Percentiles rank a stretch among this genome's conserved stretches.
Evolutionary conservation across 179 eudicot species (phyloP).

Genomic region (Beta corolliflora): DNA sequence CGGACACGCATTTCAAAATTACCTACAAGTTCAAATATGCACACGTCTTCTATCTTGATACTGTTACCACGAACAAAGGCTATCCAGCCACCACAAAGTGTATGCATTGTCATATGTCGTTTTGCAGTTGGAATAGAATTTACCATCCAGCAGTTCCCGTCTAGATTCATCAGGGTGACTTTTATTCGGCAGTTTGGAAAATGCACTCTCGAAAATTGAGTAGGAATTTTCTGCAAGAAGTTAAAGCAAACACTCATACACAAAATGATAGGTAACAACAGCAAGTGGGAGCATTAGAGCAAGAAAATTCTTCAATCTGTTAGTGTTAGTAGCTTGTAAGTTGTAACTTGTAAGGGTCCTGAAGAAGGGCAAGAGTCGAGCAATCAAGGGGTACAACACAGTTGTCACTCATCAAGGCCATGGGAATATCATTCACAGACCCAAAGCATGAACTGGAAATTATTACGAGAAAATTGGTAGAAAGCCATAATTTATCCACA

Average conservation of each 20-base stretch:
- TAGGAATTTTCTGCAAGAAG: constrained; percentile 72
- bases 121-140: constrained; percentile 64
- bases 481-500: neutral
- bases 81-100: constrained; percentile 86
- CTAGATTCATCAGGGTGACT: constrained; percentile 63
- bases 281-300: neutral
- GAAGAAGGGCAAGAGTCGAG: neutral
- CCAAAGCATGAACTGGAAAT: neutral
- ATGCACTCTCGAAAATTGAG: constrained; percentile 63
- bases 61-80: constrained; percentile 76
- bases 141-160: constrained; percentile 76
- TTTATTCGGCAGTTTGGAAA: constrained; percentile 66
- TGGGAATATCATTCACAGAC: neutral
- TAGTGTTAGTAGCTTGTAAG: neutral
- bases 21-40: constrained; percentile 80
- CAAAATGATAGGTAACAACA: neutral
- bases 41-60: constrained; percentile 71
- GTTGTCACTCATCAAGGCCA: neutral
- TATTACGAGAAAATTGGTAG: neutral
- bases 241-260: constrained; percentile 3
- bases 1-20: constrained; percentile 73
- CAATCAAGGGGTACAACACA: neutral
- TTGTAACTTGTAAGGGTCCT: neutral
- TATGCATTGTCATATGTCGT: constrained; percentile 52
- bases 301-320: neutral